phyloP scores from a whole-genome alignment of 371 early-diverging fungal species.

The Mucor piriformis region DNA sequence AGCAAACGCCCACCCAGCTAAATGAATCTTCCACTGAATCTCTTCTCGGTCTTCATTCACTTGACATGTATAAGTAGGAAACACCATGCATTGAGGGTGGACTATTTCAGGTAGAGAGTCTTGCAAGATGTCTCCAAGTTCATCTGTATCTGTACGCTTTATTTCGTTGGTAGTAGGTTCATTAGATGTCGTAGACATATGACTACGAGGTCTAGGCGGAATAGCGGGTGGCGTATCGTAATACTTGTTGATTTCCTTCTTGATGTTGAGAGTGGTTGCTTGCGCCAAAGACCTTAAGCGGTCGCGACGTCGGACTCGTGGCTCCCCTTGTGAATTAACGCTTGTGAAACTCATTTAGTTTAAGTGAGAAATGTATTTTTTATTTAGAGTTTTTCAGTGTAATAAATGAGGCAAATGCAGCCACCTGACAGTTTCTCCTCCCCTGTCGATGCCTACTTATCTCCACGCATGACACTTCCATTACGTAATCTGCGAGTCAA shows the following conservation, averaged over 20 bases:
- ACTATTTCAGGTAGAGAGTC: conserved; percentile 19
- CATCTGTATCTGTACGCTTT: conserved; percentile 22
- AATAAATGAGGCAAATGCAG: too few relatives aligned
- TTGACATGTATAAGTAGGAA: conserved; percentile 44
- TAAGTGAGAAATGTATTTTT: too few relatives aligned
- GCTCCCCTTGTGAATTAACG: neutral
- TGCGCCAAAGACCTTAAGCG: conserved; percentile 32
- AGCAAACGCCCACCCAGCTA: conserved; percentile 48
- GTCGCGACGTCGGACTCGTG: conserved; percentile 22
- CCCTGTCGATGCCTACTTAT: too few relatives aligned
- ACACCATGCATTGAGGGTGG: conserved; percentile 44
- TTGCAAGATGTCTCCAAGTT: conserved; percentile 28
- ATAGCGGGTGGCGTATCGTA: conserved; percentile 14
- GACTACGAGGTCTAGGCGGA: conserved; percentile 4
- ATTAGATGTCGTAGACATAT: neutral
- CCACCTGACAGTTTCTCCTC: too few relatives aligned
- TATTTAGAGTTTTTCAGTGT: too few relatives aligned
- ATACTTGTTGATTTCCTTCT: conserved; percentile 36
- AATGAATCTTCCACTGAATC: conserved; percentile 26
- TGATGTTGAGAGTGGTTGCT: conserved; percentile 25
- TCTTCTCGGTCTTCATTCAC: conserved; percentile 15
- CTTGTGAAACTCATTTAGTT: neutral
- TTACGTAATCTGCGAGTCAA: too few relatives aligned
- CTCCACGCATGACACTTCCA: too few relatives aligned
- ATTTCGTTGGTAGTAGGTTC: neutral